Percentiles rank a stretch among this genome's conserved stretches.
phyloP scores from a whole-genome alignment of 106 monocot genomes.

The Alisma plantagoaquatica region DNA sequence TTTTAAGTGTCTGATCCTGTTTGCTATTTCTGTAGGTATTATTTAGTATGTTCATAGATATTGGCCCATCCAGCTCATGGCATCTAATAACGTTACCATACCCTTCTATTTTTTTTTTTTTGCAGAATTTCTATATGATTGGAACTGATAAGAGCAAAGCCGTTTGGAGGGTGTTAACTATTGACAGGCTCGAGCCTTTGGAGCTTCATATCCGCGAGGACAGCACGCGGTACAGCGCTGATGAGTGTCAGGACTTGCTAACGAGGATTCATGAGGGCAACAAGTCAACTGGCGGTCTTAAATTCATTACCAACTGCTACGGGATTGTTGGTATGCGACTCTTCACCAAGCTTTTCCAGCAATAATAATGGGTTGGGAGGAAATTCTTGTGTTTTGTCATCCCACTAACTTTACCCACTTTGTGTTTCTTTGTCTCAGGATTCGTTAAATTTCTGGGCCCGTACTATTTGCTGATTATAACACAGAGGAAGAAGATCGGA shows the following conservation, averaged over 20 bases:
- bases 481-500: constrained; percentile 66
- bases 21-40: no score
- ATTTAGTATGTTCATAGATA: no score
- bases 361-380: no score
- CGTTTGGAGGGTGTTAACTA: constrained; percentile 65
- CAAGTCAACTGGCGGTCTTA: constrained; percentile 64
- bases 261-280: constrained; percentile 66
- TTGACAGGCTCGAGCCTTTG: constrained; percentile 54
- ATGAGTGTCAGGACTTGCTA: constrained; percentile 52
- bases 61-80: no score
- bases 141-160: constrained; percentile 66
- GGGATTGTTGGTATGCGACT: constrained; percentile 79
- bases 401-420: background rate
- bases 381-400: background rate
- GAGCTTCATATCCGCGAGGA: constrained; percentile 77
- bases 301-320: constrained; percentile 75
- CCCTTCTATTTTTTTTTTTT: no score
- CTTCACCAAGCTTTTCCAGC: background rate
- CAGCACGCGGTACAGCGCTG: constrained; percentile 36
- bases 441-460: constrained; percentile 90
- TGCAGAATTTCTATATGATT: constrained; percentile 86
- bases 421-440: constrained; percentile 37
- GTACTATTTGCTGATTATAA: constrained; percentile 89
- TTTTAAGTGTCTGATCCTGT: background rate
- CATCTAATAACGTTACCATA: no score